These are phyloP conservation scores for Calonectria ilicicola DNA, from an alignment of 2,329 filamentous ascomycete species.

Conservation along the genomic window DNA sequence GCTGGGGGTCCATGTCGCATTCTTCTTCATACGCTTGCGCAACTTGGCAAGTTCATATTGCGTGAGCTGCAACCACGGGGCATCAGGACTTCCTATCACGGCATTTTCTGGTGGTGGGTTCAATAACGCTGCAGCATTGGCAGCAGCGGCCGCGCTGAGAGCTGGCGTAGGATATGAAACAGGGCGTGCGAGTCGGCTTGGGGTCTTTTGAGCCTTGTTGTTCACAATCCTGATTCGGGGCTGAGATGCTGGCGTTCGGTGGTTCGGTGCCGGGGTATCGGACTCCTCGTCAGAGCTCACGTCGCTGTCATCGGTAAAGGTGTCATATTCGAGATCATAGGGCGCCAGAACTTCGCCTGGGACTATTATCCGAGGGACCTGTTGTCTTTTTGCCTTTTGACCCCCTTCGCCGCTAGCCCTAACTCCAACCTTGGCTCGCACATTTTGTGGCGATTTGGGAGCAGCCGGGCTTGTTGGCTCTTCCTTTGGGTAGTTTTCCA, in stretches of 20 bases:
- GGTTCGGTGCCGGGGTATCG: slow-evolving; percentile 52
- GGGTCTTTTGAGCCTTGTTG: slow-evolving; percentile 56
- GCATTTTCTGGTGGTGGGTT: slow-evolving; percentile 72
- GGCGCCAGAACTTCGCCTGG: slow-evolving; percentile 75
- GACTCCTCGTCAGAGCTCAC: slow-evolving; percentile 65
- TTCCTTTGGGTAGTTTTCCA: slow-evolving; percentile 69
- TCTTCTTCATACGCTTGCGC: slow-evolving; percentile 92
- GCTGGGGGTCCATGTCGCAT: slow-evolving; percentile 85
- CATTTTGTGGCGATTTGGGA: slow-evolving; percentile 65
- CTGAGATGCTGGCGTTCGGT: slow-evolving; percentile 50
- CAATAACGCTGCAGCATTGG: slow-evolving; percentile 57
- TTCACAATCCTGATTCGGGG: slow-evolving; percentile 65
- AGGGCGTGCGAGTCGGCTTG: slow-evolving; percentile 53
- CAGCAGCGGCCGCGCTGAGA: slow-evolving; percentile 53
- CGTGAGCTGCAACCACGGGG: slow-evolving; percentile 75
- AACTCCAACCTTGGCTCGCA: slow-evolving; percentile 61
- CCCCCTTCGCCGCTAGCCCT: slow-evolving; percentile 58
- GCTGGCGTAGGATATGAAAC: slow-evolving; percentile 50
- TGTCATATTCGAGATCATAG: slow-evolving; percentile 73
- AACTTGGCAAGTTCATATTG: slow-evolving; percentile 75
- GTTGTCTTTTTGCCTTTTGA: slow-evolving; percentile 59
- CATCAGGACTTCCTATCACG: slow-evolving; percentile 67
- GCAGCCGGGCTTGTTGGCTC: slow-evolving; percentile 64
- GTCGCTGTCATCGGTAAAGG: slow-evolving; percentile 65
- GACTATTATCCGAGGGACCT: slow-evolving; percentile 71